Conservation (phyloP, 2,329 filamentous ascomycete species). For the Paraphaeosphaeria sporulosa region DNA sequence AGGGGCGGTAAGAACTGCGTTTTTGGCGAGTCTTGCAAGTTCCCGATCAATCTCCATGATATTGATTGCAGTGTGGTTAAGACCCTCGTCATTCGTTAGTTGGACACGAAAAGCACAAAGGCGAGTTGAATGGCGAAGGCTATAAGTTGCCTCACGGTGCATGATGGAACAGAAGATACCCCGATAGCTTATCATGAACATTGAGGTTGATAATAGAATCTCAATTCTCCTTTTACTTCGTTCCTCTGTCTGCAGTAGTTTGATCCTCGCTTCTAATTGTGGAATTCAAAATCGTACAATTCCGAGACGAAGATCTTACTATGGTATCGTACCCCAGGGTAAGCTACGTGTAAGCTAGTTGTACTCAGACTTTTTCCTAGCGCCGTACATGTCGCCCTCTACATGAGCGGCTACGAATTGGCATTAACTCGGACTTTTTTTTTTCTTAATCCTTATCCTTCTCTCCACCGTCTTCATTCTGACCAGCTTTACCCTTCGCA, state of each 20-base stretch:
- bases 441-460: not conserved
- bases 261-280: not conserved
- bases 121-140: not conserved
- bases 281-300: not conserved
- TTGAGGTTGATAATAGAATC: not conserved
- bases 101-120: not conserved
- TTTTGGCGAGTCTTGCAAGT: slow-evolving; percentile 66
- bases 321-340: not conserved
- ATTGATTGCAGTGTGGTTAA: slow-evolving; percentile 66
- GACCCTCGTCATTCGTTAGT: slow-evolving; percentile 50
- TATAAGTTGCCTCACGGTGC: not conserved
- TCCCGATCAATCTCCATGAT: slow-evolving; percentile 64
- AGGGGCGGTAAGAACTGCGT: slow-evolving; percentile 63
- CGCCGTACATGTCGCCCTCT: not conserved
- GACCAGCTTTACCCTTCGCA: not conserved
- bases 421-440: not conserved
- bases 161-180: not conserved
- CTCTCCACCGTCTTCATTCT: slow-evolving; percentile 1
- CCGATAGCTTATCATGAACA: not conserved
- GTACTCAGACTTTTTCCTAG: not conserved
- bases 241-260: not conserved
- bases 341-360: not conserved
- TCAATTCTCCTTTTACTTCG: not conserved
- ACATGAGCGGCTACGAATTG: not conserved
- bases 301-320: no score